These are phyloP conservation scores for Trichophyton verrucosum DNA, from an alignment of 2,329 filamentous ascomycete genomes.

Conservation along the genomic window DNA sequence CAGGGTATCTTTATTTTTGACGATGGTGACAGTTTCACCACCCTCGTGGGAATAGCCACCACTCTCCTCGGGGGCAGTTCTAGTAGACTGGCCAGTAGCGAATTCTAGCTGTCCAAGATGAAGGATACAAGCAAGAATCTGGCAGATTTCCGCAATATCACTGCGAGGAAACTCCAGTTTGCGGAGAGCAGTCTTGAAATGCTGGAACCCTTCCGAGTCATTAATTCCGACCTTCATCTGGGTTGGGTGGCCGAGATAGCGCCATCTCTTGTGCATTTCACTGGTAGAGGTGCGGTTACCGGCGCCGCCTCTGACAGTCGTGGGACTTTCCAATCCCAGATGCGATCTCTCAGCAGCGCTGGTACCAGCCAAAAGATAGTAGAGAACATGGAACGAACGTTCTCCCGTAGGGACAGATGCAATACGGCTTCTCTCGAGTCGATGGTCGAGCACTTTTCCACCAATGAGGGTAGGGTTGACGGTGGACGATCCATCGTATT, in stretches of 20 bases:
- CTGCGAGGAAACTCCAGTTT: slow-evolving; percentile 88
- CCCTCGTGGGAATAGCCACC: slow-evolving; percentile 95
- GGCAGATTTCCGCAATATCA: slow-evolving; percentile 94
- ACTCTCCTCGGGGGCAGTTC: slow-evolving; percentile 72
- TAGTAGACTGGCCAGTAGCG: slow-evolving; percentile 65
- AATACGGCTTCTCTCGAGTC: slow-evolving; percentile 82
- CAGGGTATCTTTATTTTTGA: slow-evolving; percentile 87
- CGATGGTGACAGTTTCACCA: slow-evolving; percentile 68
- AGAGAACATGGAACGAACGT: slow-evolving; percentile 89
- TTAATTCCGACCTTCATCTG: slow-evolving; percentile 97
- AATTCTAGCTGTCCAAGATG: slow-evolving; percentile 97
- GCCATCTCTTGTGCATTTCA: slow-evolving; percentile 68
- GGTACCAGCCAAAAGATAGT: slow-evolving; percentile 88
- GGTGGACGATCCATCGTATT: slow-evolving; percentile 82
- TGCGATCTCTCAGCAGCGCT: slow-evolving; percentile 82
- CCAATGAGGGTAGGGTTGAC: slow-evolving; percentile 80
- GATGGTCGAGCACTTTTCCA: slow-evolving; percentile 86
- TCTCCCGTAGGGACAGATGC: slow-evolving; percentile 88
- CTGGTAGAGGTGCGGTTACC: slow-evolving; percentile 44
- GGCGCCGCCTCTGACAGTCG: slow-evolving; percentile 29
- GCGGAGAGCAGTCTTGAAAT: slow-evolving; percentile 90
- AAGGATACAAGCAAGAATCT: slow-evolving; percentile 84
- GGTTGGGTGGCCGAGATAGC: slow-evolving; percentile 88
- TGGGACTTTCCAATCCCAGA: slow-evolving; percentile 49
- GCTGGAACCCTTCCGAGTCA: slow-evolving; percentile 85